Percentiles rank a stretch among this genome's conserved stretches.
phyloP scores from a whole-genome alignment of 2,329 filamentous ascomycete species.

The Zasmidium cellare region DNA sequence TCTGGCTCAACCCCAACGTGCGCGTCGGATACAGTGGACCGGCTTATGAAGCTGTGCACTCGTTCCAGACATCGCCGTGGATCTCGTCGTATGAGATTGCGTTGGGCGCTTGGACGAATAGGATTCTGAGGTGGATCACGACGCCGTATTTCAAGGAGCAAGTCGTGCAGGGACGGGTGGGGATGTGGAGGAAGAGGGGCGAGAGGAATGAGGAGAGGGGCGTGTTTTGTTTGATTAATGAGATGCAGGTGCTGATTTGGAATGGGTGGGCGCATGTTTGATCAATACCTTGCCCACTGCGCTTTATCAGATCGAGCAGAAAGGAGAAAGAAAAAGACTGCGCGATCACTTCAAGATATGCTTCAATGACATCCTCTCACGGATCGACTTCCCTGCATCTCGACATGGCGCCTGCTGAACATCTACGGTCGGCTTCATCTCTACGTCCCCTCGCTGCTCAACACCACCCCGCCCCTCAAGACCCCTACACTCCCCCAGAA shows the following conservation, averaged over 20 bases:
- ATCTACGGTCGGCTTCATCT: too few relatives aligned
- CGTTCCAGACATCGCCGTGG: constrained; percentile 32
- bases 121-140: constrained; percentile 50
- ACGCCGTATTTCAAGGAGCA: constrained; percentile 33
- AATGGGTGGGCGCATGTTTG: constrained; percentile 34
- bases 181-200: constrained; percentile 15
- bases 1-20: constrained; percentile 69
- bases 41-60: constrained; percentile 52
- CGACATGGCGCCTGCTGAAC: too few relatives aligned
- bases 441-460: neutral
- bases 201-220: constrained; percentile 35
- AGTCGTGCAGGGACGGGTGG: constrained; percentile 24
- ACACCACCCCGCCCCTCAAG: neutral
- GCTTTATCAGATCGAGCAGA: too few relatives aligned
- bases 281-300: neutral
- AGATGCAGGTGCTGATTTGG: constrained; percentile 29
- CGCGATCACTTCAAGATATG: neutral
- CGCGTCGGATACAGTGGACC: constrained; percentile 63
- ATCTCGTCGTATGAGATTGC: constrained; percentile 46
- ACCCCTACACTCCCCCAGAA: neutral
- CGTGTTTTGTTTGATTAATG: constrained; percentile 29
- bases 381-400: neutral
- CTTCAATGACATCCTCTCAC: neutral
- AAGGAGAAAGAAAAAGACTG: too few relatives aligned
- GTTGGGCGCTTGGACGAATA: constrained; percentile 60